These are phyloP conservation scores for Melocanna baccifera DNA, from an alignment of 176 grass and related monocot genomes.

Conservation along the genomic window DNA sequence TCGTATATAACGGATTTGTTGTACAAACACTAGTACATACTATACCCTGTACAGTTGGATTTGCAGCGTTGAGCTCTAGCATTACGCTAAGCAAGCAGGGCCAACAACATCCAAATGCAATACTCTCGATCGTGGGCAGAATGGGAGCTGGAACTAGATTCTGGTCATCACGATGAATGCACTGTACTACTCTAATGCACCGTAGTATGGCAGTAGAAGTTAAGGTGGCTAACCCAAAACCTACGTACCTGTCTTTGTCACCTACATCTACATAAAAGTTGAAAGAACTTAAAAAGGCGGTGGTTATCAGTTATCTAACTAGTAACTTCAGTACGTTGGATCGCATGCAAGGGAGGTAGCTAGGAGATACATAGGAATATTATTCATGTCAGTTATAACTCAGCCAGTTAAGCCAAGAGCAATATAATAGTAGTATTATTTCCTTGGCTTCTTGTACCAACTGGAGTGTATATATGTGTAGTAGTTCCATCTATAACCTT, in stretches of 20 bases:
- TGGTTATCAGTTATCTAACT: not conserved
- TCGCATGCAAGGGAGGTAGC: not conserved
- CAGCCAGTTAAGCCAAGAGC: not conserved
- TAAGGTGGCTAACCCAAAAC: not conserved
- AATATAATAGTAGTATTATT: not conserved
- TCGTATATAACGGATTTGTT: not conserved
- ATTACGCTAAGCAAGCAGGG: not conserved
- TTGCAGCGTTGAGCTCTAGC: not conserved
- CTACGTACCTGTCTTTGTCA: not conserved
- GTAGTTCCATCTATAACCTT: not conserved
- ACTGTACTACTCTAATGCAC: not conserved
- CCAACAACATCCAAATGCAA: not conserved
- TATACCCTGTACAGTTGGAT: not conserved
- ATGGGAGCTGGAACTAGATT: not conserved
- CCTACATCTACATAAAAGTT: not conserved
- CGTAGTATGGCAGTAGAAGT: not conserved
- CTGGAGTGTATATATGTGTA: not conserved
- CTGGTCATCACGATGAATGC: not conserved
- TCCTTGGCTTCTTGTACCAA: not conserved
- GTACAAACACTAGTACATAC: not conserved
- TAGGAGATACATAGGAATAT: not conserved
- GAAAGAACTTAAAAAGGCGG: not conserved
- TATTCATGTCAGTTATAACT: not conserved
- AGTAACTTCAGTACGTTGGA: not conserved
- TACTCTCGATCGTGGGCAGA: not conserved